A percentile compares a stretch with the other conserved stretches of the same genome.
phyloP scores from a whole-genome alignment of 192 early-diverging fungal species.

The Umbelopsis isabellina region DNA sequence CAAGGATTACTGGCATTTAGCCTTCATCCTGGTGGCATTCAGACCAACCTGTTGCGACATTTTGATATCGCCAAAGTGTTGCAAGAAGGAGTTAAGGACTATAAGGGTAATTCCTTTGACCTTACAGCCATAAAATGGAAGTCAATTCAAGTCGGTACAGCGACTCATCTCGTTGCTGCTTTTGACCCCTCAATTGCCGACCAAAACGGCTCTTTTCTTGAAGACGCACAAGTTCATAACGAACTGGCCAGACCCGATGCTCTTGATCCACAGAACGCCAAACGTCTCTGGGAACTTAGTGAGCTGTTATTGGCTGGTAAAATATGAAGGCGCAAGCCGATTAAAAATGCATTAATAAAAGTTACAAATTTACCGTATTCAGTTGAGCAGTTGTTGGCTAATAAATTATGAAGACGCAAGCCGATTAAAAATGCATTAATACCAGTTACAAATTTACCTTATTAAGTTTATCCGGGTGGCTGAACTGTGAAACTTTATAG shows the following conservation, averaged over 20 bases:
- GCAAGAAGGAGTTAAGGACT: slow-evolving; percentile 3
- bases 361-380: no score
- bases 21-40: slow-evolving; percentile 14
- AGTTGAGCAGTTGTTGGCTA: neutral
- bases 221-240: slow-evolving; percentile 4
- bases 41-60: slow-evolving; percentile 9
- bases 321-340: neutral
- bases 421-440: no score
- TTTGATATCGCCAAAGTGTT: slow-evolving; percentile 12
- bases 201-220: slow-evolving; percentile 4
- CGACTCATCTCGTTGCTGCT: slow-evolving; percentile 11
- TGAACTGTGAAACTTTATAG: no score
- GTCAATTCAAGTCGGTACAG: neutral
- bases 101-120: slow-evolving; percentile 3
- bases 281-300: neutral
- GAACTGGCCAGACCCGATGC: slow-evolving; percentile 3
- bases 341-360: no score
- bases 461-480: no score
- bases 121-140: slow-evolving; percentile 10
- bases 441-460: no score
- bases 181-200: slow-evolving; percentile 7
- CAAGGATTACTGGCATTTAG: slow-evolving; percentile 18
- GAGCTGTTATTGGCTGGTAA: slow-evolving; percentile 5
- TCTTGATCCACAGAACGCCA: slow-evolving; percentile 5
- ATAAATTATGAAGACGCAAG: neutral